These are phyloP conservation scores for Trichosporon faecale DNA, from an alignment of 1,284 basidiomycete species.

Conservation along the genomic window DNA sequence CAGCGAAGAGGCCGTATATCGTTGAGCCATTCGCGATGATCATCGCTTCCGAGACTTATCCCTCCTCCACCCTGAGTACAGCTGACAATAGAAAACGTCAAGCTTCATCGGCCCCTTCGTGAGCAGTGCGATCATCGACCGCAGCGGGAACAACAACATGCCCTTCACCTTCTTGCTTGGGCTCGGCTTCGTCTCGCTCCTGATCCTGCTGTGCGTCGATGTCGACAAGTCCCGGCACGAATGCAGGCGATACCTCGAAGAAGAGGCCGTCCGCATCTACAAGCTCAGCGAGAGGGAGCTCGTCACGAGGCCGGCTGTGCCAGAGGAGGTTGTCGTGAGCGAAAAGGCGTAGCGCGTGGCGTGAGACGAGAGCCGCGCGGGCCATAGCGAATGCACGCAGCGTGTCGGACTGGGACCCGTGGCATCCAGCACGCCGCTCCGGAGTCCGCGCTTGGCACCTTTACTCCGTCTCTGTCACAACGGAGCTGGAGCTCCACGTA, in stretches of 20 bases:
- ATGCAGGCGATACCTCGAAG: constrained; percentile 38
- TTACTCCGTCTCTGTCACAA: too few species aligned
- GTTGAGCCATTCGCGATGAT: too few species aligned
- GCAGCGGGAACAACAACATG: constrained; percentile 25
- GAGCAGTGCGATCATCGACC: constrained; percentile 30
- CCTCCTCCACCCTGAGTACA: too few species aligned
- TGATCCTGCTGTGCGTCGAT: constrained; percentile 24
- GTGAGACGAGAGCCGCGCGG: too few species aligned
- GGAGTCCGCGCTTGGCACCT: too few species aligned
- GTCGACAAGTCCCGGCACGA: constrained; percentile 26
- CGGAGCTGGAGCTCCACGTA: too few species aligned
- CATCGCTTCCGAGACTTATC: too few species aligned
- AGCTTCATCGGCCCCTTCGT: constrained; percentile 30
- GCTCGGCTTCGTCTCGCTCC: constrained; percentile 20
- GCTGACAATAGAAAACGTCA: constrained; percentile 44
- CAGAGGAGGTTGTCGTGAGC: neutral
- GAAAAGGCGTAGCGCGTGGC: neutral
- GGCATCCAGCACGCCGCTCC: too few species aligned
- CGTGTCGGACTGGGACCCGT: too few species aligned
- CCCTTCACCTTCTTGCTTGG: constrained; percentile 32
- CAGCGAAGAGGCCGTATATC: too few species aligned
- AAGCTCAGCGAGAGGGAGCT: constrained; percentile 18
- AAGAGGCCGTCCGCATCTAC: constrained; percentile 42
- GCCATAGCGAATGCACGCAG: too few species aligned
- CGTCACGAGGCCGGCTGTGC: neutral